A percentile compares a stretch with the other conserved stretches of the same genome.
These are phyloP conservation scores for Apostasia shenzhenica DNA, from an alignment of 106 monocot species.

Conservation along the genomic window DNA sequence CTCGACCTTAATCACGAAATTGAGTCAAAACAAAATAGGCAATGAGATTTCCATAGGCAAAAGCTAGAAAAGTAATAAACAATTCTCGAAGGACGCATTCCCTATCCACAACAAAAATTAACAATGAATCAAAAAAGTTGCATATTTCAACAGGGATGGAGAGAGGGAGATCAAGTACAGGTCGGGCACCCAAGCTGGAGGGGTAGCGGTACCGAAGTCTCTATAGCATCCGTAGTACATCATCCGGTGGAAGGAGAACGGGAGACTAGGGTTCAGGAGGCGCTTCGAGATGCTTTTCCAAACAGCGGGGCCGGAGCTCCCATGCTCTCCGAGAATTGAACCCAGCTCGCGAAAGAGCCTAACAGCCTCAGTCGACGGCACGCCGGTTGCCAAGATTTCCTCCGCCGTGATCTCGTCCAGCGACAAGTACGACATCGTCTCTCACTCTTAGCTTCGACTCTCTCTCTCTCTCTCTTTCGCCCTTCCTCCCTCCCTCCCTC, in stretches of 20 bases:
- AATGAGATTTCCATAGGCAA: too few species aligned
- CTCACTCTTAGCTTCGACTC: background rate
- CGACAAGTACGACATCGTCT: conserved; percentile 12
- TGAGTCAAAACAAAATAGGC: too few species aligned
- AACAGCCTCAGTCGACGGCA: conserved; percentile 41
- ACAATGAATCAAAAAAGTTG: background rate
- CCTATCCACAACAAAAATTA: too few species aligned
- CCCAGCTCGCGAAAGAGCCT: conserved; percentile 25
- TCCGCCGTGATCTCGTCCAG: conserved; percentile 33
- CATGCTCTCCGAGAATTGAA: conserved; percentile 25
- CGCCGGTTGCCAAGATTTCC: conserved; percentile 37
- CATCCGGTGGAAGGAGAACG: conserved; percentile 67
- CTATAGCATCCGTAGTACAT: conserved; percentile 66
- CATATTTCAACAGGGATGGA: background rate
- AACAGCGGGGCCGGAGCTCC: conserved; percentile 31
- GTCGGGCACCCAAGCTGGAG: conserved; percentile 60
- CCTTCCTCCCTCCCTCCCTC: too few species aligned
- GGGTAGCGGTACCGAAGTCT: conserved; percentile 27
- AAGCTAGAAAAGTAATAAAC: too few species aligned
- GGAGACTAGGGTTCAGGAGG: conserved; percentile 37
- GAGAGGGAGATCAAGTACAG: conserved; percentile 16
- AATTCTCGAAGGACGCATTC: too few species aligned
- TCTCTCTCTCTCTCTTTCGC: background rate
- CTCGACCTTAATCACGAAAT: too few species aligned
- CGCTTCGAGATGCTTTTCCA: conserved; percentile 38